Conservation (phyloP, 257 asterid species). For the Sherardia arvensis region DNA sequence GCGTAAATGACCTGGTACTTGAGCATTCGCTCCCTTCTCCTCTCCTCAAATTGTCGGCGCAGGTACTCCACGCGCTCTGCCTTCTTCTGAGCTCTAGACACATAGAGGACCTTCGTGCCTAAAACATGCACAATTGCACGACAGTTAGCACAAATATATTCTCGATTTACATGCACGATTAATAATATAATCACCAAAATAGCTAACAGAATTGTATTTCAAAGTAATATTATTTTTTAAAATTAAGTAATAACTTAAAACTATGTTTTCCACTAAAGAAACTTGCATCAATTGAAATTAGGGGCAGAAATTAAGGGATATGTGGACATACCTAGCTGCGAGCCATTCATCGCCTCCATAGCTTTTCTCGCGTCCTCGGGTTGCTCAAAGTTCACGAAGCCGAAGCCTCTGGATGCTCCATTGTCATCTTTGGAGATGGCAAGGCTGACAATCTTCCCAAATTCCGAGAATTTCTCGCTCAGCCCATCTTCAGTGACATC, state of each 20-base stretch:
- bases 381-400: conserved; percentile 46
- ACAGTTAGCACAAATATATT: conserved; percentile 5
- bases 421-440: conserved; percentile 35
- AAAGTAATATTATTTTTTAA: too few species aligned
- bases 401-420: conserved; percentile 45
- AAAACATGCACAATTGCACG: conserved; percentile 11
- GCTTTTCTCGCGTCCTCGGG: conserved; percentile 50
- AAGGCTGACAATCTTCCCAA: conserved; percentile 39
- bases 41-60: conserved; percentile 67
- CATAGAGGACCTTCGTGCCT: conserved; percentile 74
- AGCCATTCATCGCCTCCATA: conserved; percentile 36
- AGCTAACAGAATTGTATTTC: too few species aligned
- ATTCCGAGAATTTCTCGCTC: conserved; percentile 34
- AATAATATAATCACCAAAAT: background rate
- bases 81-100: conserved; percentile 78
- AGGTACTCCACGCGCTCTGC: conserved; percentile 62
- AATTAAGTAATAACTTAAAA: too few species aligned
- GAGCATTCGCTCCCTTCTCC: conserved; percentile 47
- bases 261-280: too few species aligned
- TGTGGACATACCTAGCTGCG: conserved; percentile 58
- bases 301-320: too few species aligned
- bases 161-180: too few species aligned
- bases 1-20: conserved; percentile 50
- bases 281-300: too few species aligned
- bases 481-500: conserved; percentile 36